These are phyloP conservation scores for Stephania yunnanensis DNA, from an alignment of 164 flowering plant genomes.

Conservation along the genomic window DNA sequence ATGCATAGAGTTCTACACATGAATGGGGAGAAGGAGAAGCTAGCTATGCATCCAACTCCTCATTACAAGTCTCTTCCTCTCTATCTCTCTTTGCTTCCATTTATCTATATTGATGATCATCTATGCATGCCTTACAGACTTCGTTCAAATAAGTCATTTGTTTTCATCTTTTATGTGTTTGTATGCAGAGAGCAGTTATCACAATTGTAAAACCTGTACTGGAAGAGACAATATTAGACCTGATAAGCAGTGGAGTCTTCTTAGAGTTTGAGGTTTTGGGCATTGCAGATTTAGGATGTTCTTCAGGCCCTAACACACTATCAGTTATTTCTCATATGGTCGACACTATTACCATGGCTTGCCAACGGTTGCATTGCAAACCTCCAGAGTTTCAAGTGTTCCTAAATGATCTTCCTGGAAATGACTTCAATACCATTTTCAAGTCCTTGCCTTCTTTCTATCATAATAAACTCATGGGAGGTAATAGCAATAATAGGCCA, in stretches of 20 bases:
- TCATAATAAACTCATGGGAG: slow-evolving; percentile 15
- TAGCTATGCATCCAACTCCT: slow-evolving; percentile 47
- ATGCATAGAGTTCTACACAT: slow-evolving; percentile 17
- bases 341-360: slow-evolving; percentile 10
- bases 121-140: background rate
- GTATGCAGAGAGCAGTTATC: slow-evolving; percentile 38
- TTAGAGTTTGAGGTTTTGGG: slow-evolving; percentile 15
- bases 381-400: slow-evolving; percentile 40
- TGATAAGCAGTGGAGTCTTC: slow-evolving; percentile 12
- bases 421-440: slow-evolving; percentile 58
- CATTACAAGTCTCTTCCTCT: slow-evolving; percentile 28
- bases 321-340: slow-evolving; percentile 30
- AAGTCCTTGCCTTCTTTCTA: slow-evolving; percentile 28
- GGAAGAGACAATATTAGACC: slow-evolving; percentile 33
- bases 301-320: slow-evolving; percentile 68
- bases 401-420: slow-evolving; percentile 64
- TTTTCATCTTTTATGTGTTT: background rate
- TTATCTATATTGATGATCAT: no score
- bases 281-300: slow-evolving; percentile 69
- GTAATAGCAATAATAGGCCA: slow-evolving; percentile 20
- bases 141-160: background rate
- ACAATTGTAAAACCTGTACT: slow-evolving; percentile 29
- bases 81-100: no score
- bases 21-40: slow-evolving; percentile 25
- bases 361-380: slow-evolving; percentile 9